A percentile compares a stretch with the other conserved stretches of the same genome.
Conservation (phyloP, 129 eudicot species). For the Escallonia herrerae region DNA sequence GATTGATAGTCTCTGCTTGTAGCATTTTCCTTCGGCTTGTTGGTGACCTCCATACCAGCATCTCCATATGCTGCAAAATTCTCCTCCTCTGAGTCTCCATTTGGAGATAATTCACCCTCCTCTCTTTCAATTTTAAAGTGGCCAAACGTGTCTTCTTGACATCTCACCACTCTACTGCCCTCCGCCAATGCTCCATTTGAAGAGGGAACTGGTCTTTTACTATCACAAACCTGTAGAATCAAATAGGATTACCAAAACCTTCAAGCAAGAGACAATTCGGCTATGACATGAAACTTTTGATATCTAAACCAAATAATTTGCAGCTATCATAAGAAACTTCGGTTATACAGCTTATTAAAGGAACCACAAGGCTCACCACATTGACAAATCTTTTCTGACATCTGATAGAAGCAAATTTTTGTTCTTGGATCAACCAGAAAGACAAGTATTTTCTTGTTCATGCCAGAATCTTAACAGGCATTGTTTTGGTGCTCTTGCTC, state of each 20-base stretch:
- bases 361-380: too few species aligned
- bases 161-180: constrained; percentile 18
- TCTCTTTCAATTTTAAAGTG: constrained; percentile 44
- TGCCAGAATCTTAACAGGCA: too few species aligned
- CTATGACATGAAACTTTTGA: too few species aligned
- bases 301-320: too few species aligned
- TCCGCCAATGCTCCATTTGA: constrained; percentile 19
- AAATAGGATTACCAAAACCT: constrained; percentile 3
- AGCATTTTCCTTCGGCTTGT: constrained; percentile 18
- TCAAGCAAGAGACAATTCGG: not conserved
- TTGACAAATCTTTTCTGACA: too few species aligned
- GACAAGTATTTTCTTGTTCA: too few species aligned
- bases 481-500: too few species aligned
- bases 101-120: constrained; percentile 88
- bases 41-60: constrained; percentile 17
- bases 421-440: too few species aligned
- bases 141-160: constrained; percentile 30
- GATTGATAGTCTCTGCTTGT: constrained; percentile 17
- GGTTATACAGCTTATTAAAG: too few species aligned
- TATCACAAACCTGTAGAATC: constrained; percentile 32
- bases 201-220: constrained; percentile 27
- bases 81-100: constrained; percentile 49
- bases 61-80: constrained; percentile 36
- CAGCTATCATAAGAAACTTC: too few species aligned
- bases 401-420: too few species aligned